phyloP scores from a whole-genome alignment of 2,329 filamentous ascomycete genomes.

The Colletotrichum somersetense region DNA sequence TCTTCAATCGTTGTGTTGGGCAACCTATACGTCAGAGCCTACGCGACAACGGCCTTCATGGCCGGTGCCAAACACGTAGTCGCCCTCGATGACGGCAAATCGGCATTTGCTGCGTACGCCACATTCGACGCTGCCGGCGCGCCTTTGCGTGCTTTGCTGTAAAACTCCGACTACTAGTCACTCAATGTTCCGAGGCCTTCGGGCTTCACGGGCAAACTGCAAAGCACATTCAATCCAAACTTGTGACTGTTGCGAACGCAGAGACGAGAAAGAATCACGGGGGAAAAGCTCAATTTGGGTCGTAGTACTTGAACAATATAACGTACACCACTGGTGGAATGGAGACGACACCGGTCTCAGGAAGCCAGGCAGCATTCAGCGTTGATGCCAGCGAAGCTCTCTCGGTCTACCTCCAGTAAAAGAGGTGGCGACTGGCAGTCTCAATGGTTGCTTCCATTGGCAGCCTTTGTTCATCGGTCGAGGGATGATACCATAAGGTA shows the following conservation, averaged over 20 bases:
- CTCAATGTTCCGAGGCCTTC: slow-evolving; percentile 12
- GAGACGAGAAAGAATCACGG: slow-evolving; percentile 32
- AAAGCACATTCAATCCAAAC: slow-evolving; percentile 11
- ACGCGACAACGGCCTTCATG: slow-evolving; percentile 58
- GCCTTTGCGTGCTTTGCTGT: slow-evolving; percentile 53
- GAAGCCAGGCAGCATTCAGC: slow-evolving; percentile 32
- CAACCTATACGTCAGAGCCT: slow-evolving; percentile 65
- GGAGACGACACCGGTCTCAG: slow-evolving; percentile 10
- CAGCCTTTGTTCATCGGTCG: background rate
- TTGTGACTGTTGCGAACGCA: slow-evolving; percentile 26
- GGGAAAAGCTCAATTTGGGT: slow-evolving; percentile 22
- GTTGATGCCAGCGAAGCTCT: slow-evolving; percentile 42
- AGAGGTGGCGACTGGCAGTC: background rate
- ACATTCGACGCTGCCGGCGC: slow-evolving; percentile 49
- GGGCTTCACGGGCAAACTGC: slow-evolving; percentile 12
- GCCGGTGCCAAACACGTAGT: slow-evolving; percentile 59
- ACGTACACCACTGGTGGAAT: slow-evolving; percentile 22
- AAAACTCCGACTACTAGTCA: slow-evolving; percentile 59
- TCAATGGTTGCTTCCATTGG: background rate
- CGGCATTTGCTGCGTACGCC: slow-evolving; percentile 60
- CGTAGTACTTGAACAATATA: slow-evolving; percentile 31
- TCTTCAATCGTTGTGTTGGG: slow-evolving; percentile 64
- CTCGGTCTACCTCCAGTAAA: slow-evolving; percentile 26
- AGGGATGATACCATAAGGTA: background rate
- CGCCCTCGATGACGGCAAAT: slow-evolving; percentile 58